Evolutionary conservation across 768 basidiomycete species (phyloP), one percentile per base, ranked within the genome.

Genomic region (Leccinum truebloodii): DNA sequence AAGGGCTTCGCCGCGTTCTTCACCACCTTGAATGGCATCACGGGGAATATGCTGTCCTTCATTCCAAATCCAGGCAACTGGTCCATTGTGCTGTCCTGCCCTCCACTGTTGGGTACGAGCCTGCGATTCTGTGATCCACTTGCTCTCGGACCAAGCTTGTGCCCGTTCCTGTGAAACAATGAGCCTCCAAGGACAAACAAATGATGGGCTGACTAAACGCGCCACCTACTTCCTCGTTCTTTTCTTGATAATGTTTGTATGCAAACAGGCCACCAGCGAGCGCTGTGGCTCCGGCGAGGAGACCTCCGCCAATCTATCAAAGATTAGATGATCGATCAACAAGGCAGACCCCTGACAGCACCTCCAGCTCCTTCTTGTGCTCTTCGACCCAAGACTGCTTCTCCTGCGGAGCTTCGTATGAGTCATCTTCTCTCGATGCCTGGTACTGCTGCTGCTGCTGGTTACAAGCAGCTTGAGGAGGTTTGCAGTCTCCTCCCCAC

Each of bases 51-150:
- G 69, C 66, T 76, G 84, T 54, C 87, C 87, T 46, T 83, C 75
- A 41, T 77, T 81, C 53, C 86, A 78, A 37, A 89, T 65, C 90
- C 90, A 92, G 22, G 82, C 83, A 13, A 79, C 78, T 3, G 87
- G 85, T 1, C 69, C 77, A 0, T 70, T 69, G 20, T 79, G 79
- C 1, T 80, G 81, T 20, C 79, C 70, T 13, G 67, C 66, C 64
- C 77, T 70, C 76, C 78, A 88, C 10, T 78, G 73, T 6, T 77
- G 71, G 12, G 86, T 84, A 61, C 85, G 84, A n/a, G 51, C 59
- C 63, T 81, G 77, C 5, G 88, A 86, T 0, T 86, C 87, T 6
- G 75, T 63, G 22, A 83, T 48, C 89, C 90, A 91, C 34, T 77
- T 77, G 59, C 74, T 71, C 6, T 73, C 64, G 56, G 77, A 81